These are phyloP conservation scores for Drechslerella stenobrocha DNA, from an alignment of 2,329 filamentous ascomycete species.

Conservation along the genomic window DNA sequence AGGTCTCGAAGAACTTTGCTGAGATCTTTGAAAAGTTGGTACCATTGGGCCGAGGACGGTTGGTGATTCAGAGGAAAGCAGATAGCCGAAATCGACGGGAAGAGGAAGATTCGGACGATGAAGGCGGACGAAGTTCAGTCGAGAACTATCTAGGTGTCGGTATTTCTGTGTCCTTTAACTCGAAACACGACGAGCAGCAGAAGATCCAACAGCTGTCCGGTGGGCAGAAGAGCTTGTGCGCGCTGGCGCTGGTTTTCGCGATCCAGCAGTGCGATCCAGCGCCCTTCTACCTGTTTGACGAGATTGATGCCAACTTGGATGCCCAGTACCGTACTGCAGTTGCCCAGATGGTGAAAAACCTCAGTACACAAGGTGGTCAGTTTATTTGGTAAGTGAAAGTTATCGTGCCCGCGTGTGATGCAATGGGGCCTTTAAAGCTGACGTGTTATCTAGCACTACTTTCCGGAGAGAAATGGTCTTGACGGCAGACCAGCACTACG, in stretches of 20 bases:
- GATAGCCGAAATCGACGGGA: conserved; percentile 64
- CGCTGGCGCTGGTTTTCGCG: conserved; percentile 97
- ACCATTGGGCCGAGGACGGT: conserved; percentile 83
- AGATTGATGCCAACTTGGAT: conserved; percentile 97
- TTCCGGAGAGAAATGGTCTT: conserved; percentile 96
- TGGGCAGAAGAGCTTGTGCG: conserved; percentile 89
- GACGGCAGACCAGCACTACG: conserved; percentile 96
- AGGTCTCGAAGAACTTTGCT: conserved; percentile 90
- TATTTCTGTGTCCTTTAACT: conserved; percentile 98
- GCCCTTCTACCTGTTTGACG: conserved; percentile 98
- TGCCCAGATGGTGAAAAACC: conserved; percentile 79
- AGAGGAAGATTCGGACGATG: conserved; percentile 68
- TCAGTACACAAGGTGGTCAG: conserved; percentile 67
- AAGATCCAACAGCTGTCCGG: conserved; percentile 95
- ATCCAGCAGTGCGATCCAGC: conserved; percentile 97
- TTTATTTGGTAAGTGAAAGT: conserved; percentile 66
- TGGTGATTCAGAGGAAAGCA: conserved; percentile 88
- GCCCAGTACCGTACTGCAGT: conserved; percentile 95
- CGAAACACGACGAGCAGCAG: conserved; percentile 96
- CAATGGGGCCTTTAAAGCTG: conserved; percentile 5
- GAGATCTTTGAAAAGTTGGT: conserved; percentile 94
- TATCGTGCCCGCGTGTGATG: not conserved
- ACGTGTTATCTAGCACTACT: conserved; percentile 70
- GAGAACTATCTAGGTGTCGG: conserved; percentile 97
- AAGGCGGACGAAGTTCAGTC: conserved; percentile 62